A percentile compares a stretch with the other conserved stretches of the same genome.
Evolutionary conservation across 805 yeast genomes (phyloP).

Genomic region (Candida maris): DNA sequence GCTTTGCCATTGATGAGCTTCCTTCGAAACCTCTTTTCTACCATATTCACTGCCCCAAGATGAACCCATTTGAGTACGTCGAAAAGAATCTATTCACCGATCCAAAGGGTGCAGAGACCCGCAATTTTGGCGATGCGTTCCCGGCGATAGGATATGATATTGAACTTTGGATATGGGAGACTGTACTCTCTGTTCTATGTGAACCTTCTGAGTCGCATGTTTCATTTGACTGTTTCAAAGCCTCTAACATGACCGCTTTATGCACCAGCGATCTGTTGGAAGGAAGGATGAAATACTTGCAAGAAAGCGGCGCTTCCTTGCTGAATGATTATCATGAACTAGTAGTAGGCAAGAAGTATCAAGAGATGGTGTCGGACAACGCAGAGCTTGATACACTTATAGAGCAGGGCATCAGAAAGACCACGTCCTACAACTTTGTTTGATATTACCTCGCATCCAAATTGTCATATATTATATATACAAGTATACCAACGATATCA

Average conservation of each 20-base stretch:
- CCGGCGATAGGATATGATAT: conserved; percentile 18
- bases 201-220: conserved; percentile 4
- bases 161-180: conserved; percentile 26
- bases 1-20: conserved; percentile 11
- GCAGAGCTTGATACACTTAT: too few relatives aligned
- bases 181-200: conserved; percentile 23
- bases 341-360: neutral
- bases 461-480: neutral
- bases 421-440: conserved; percentile 1
- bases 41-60: conserved; percentile 48
- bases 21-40: conserved; percentile 22
- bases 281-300: conserved; percentile 25
- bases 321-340: conserved; percentile 3
- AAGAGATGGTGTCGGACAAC: too few relatives aligned
- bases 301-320: conserved; percentile 14
- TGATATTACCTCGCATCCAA: neutral
- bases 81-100: conserved; percentile 17
- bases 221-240: conserved; percentile 20
- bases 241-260: conserved; percentile 13
- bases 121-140: conserved; percentile 22
- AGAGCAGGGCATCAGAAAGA: conserved; percentile 3
- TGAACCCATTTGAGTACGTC: conserved; percentile 40
- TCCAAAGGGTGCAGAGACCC: conserved; percentile 7
- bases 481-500: too few relatives aligned
- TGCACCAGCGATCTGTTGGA: conserved; percentile 20